Evolutionary conservation across 148 eudicot genomes (phyloP).

Genomic region (Arbutus unedo): DNA sequence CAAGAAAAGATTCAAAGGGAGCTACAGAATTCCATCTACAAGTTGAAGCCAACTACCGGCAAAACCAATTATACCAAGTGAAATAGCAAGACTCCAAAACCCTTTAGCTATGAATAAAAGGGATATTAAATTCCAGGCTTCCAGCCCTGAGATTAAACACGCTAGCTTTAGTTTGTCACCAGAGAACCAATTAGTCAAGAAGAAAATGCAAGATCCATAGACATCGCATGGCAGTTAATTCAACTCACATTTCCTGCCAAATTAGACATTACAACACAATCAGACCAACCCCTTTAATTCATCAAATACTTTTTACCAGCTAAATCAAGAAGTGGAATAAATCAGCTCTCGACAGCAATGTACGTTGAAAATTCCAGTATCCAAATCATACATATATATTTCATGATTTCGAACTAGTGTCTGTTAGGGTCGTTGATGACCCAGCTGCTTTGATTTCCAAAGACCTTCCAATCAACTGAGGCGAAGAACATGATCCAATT

Average conservation of each 20-base stretch:
- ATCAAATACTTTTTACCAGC: not conserved
- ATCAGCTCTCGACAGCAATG: not conserved
- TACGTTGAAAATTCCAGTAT: not conserved
- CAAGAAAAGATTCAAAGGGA: not conserved
- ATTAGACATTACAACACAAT: not conserved
- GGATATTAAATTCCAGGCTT: constrained; percentile 1
- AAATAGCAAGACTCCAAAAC: not conserved
- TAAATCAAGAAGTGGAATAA: not conserved
- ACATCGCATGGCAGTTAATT: not conserved
- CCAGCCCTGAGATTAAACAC: not conserved
- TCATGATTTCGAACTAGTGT: constrained; percentile 42
- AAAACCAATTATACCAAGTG: not conserved
- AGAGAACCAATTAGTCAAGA: not conserved
- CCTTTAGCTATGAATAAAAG: not conserved
- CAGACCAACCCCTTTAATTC: not conserved
- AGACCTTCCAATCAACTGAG: constrained; percentile 45
- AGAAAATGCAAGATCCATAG: not conserved
- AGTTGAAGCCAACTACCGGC: not conserved
- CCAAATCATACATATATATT: constrained; percentile 21
- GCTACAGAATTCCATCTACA: not conserved
- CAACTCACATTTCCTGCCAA: constrained; percentile 12
- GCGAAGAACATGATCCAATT: constrained; percentile 44
- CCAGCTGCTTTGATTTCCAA: constrained; percentile 48
- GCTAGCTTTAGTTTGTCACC: not conserved
- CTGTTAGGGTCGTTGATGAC: constrained; percentile 48